Conservation (phyloP, 2,329 filamentous ascomycete genomes). For the Aspergillus sojae region DNA sequence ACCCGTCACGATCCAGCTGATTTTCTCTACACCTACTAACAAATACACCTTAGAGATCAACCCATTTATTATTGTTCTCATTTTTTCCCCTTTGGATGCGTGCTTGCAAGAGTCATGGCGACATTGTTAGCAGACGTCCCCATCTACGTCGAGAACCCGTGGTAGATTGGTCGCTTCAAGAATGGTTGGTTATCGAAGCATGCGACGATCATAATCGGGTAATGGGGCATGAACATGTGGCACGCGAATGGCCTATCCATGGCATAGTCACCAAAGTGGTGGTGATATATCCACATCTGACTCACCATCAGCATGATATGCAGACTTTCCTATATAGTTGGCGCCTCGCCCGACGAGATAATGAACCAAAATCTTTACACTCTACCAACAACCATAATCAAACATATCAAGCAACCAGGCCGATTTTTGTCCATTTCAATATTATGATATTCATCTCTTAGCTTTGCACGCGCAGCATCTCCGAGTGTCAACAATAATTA, state of each 20-base stretch:
- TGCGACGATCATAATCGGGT: slow-evolving; percentile 6
- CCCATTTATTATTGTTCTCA: not conserved
- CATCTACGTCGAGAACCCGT: not conserved
- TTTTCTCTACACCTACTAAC: not conserved
- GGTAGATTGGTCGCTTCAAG: not conserved
- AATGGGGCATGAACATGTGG: slow-evolving; percentile 11
- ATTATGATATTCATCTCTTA: not conserved
- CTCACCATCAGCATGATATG: not conserved
- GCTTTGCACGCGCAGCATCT: not conserved
- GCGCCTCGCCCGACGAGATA: not conserved
- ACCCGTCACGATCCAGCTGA: not conserved
- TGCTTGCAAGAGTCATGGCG: not conserved
- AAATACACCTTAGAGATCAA: not conserved
- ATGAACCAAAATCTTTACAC: slow-evolving; percentile 1
- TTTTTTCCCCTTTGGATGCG: no score
- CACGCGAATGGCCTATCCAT: slow-evolving; percentile 8
- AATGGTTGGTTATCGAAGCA: not conserved
- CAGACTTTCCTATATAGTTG: not conserved
- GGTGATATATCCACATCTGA: not conserved
- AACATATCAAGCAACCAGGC: not conserved
- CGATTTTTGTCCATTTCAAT: not conserved
- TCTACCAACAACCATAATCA: not conserved
- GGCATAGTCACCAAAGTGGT: not conserved
- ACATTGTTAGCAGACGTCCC: not conserved
- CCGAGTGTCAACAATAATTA: not conserved